These are phyloP conservation scores for Hypoxylon sp. DNA, from an alignment of 2,329 filamentous ascomycete species.

Conservation along the genomic window DNA sequence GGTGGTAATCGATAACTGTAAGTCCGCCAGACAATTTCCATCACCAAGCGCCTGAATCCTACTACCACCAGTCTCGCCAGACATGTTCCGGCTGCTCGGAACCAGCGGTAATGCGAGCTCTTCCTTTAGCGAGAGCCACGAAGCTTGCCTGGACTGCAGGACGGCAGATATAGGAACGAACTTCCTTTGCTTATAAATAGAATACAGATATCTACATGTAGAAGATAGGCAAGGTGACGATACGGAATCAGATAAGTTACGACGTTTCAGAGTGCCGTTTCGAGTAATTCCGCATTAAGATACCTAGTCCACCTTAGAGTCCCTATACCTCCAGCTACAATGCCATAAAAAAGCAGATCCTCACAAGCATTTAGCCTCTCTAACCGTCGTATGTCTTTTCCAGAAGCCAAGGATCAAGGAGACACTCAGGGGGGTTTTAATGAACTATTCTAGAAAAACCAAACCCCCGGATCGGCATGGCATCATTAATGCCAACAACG, in stretches of 20 bases:
- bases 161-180: background rate
- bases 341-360: constrained; percentile 5
- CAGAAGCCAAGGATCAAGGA: constrained; percentile 2
- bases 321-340: constrained; percentile 3
- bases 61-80: constrained; percentile 21
- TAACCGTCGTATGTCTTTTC: constrained; percentile 4
- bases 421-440: background rate
- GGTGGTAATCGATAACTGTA: background rate
- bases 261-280: constrained; percentile 16
- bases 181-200: background rate
- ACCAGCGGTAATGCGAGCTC: constrained; percentile 24
- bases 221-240: background rate
- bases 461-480: constrained; percentile 25
- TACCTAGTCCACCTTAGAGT: background rate
- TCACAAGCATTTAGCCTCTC: constrained; percentile 5
- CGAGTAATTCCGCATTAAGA: constrained; percentile 1
- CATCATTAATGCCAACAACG: constrained; percentile 8
- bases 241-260: constrained; percentile 25
- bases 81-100: constrained; percentile 32
- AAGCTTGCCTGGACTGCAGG: constrained; percentile 2
- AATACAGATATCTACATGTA: background rate
- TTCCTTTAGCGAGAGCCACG: constrained; percentile 7
- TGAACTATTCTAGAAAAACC: background rate
- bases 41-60: constrained; percentile 22
- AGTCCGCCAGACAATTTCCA: constrained; percentile 8